Conservation (phyloP, 2,329 filamentous ascomycete species). For the Grosmannia penicillata region DNA sequence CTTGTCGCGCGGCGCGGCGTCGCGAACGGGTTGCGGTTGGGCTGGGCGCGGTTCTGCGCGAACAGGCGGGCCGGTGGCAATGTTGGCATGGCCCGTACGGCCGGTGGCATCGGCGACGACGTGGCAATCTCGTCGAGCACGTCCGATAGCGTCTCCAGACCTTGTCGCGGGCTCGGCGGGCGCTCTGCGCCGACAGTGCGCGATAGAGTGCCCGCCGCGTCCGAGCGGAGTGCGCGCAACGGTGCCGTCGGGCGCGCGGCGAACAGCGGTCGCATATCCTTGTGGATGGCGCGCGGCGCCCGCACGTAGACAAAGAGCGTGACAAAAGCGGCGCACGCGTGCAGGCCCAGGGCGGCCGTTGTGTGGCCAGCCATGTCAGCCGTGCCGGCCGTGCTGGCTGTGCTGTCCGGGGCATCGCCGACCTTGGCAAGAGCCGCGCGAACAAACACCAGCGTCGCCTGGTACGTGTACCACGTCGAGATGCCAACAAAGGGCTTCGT, state of each 20-base stretch:
- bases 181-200: slow-evolving; percentile 4
- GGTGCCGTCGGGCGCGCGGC: slow-evolving; percentile 11
- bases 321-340: slow-evolving; percentile 37
- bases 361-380: slow-evolving; percentile 11
- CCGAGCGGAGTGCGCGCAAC: no score
- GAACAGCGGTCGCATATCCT: slow-evolving; percentile 45
- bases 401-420: slow-evolving; percentile 15
- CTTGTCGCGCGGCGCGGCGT: slow-evolving; percentile 3
- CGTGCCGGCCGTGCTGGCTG: neutral
- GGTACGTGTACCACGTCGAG: slow-evolving; percentile 50
- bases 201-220: no score
- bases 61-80: neutral
- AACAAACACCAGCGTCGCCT: slow-evolving; percentile 41
- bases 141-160: slow-evolving; percentile 25
- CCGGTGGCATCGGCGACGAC: slow-evolving; percentile 1
- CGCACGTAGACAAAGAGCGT: slow-evolving; percentile 35
- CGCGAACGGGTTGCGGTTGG: neutral
- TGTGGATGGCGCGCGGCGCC: slow-evolving; percentile 30
- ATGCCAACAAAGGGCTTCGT: slow-evolving; percentile 45
- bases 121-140: slow-evolving; percentile 28
- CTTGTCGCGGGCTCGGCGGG: slow-evolving; percentile 17
- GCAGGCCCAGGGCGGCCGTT: slow-evolving; percentile 32
- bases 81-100: no score
- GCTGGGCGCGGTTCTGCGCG: neutral
- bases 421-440: slow-evolving; percentile 34